These are phyloP conservation scores for Metschnikowia anglica DNA, from an alignment of 805 yeast species.

Conservation along the genomic window DNA sequence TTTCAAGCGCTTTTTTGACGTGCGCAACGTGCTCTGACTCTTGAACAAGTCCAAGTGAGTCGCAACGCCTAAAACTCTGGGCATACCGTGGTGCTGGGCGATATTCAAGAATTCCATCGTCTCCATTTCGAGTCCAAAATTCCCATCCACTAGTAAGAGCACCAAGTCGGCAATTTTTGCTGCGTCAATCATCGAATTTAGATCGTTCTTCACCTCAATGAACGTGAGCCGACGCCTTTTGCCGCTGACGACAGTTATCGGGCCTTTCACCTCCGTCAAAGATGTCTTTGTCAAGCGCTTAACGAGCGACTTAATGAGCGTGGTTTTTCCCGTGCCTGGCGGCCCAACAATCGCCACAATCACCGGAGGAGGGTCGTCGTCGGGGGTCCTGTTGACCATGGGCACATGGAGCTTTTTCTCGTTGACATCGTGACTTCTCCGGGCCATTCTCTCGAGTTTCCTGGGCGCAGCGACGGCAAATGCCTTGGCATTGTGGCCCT, in stretches of 20 bases:
- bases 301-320: constrained; percentile 84
- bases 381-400: constrained; percentile 96
- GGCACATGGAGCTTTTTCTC: constrained; percentile 93
- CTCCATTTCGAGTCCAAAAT: constrained; percentile 98
- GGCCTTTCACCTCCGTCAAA: constrained; percentile 85
- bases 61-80: constrained; percentile 90
- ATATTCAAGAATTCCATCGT: constrained; percentile 97
- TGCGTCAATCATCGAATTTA: constrained; percentile 93
- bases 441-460: constrained; percentile 79
- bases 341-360: constrained; percentile 98
- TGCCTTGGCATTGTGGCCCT: constrained; percentile 58
- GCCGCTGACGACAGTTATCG: constrained; percentile 94
- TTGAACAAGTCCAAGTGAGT: constrained; percentile 95
- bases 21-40: constrained; percentile 82
- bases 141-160: constrained; percentile 87
- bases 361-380: constrained; percentile 96
- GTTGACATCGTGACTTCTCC: constrained; percentile 75
- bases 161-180: constrained; percentile 95
- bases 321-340: constrained; percentile 97
- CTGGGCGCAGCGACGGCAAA: constrained; percentile 63
- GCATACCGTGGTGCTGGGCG: constrained; percentile 99
- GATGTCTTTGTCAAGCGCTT: constrained; percentile 86
- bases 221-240: constrained; percentile 90
- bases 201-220: constrained; percentile 87
- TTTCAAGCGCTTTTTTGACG: constrained; percentile 87